Evolutionary conservation across 2,329 filamentous ascomycete genomes (phyloP), one percentile per base, ranked within the genome.

Genomic region (Epichloe festucae): DNA sequence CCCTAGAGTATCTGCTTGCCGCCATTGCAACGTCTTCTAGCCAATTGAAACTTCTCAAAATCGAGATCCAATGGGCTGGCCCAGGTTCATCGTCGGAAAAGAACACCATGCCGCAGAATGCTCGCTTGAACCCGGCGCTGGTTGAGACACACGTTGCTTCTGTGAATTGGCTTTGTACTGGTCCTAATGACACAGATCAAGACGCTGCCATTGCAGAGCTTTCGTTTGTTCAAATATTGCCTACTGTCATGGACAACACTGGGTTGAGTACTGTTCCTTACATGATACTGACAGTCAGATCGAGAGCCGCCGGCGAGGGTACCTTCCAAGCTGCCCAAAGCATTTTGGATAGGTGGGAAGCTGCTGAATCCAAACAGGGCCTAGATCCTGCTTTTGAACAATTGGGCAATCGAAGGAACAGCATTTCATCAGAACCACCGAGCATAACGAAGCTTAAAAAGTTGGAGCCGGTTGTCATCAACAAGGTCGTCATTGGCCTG

Each of bases 331-430:
- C 82, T 35, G 72, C 79, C 0, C 81, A 85, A 58, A 95, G 84
- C 58, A 78, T 90, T 41, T 74, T 97, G 55, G 83, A 89, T 56
- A 79, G 85, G 55, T 97, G 91, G 91, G 84, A 93, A 58, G 70
- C 95, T 14, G 65, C 91, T 10, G 81, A 86, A 35, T 75, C 79
- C 46, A 69, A 76, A n/a, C 80, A 84, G 56, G 74, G 70, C 10
- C 70, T 94, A 7, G 86, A 93, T 62, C 70, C 83, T 2, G 85
- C 84, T 12, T 91, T 95, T 63, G 85, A 89, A 57, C 84, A 90
- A 58, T 73, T 93, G 27, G 79, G 81, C 7, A 65, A 65, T 43
- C 79, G 84, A 58, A 81, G 80, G 60, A 81, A 79, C 60, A 79
- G 74, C 46, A 53, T 67, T 48, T 60, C 65, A 12, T 60, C 62